Evolutionary conservation across 169 alveolate species (phyloP).

Genomic region (Plasmodium falciparum): DNA sequence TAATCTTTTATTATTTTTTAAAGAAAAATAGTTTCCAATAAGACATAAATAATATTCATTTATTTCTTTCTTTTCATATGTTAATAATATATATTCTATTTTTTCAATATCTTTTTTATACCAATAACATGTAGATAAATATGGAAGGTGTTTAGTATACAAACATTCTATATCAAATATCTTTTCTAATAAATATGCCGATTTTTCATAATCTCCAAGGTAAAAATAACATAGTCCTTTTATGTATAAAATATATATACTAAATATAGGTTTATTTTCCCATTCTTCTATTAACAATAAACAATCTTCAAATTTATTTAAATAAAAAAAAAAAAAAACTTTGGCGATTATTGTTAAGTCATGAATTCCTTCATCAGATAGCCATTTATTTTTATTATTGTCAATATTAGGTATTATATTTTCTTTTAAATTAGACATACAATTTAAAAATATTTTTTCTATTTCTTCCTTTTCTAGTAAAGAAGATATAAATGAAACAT

Average conservation of each 20-base stretch:
- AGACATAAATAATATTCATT: constrained; percentile 62
- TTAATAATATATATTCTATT: constrained; percentile 54
- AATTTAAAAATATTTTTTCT: constrained; percentile 28
- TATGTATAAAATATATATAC: constrained; percentile 24
- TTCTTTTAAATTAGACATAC: constrained; percentile 10
- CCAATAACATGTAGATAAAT: constrained; percentile 71
- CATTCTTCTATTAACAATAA: constrained; percentile 56
- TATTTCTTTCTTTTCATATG: constrained; percentile 50
- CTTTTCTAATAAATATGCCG: constrained; percentile 32
- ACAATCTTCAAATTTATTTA: constrained; percentile 49
- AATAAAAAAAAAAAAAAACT: constrained; percentile 22
- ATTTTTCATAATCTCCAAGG: constrained; percentile 52
- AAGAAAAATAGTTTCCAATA: constrained; percentile 72
- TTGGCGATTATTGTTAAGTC: constrained; percentile 45
- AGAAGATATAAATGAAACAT: constrained; percentile 28
- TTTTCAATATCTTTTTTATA: constrained; percentile 17
- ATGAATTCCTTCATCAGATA: constrained; percentile 32
- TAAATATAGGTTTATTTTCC: constrained; percentile 64
- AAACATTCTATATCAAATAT: constrained; percentile 48
- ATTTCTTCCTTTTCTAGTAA: constrained; percentile 51
- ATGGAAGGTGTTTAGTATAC: constrained; percentile 63
- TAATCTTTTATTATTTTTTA: constrained; percentile 57
- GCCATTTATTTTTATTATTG: constrained; percentile 1
- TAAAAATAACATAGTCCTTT: constrained; percentile 66
- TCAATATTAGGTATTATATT: background rate